A percentile compares a stretch with the other conserved stretches of the same genome.
Conservation (phyloP, 2,329 filamentous ascomycete species). For the Penicillium sp. region DNA sequence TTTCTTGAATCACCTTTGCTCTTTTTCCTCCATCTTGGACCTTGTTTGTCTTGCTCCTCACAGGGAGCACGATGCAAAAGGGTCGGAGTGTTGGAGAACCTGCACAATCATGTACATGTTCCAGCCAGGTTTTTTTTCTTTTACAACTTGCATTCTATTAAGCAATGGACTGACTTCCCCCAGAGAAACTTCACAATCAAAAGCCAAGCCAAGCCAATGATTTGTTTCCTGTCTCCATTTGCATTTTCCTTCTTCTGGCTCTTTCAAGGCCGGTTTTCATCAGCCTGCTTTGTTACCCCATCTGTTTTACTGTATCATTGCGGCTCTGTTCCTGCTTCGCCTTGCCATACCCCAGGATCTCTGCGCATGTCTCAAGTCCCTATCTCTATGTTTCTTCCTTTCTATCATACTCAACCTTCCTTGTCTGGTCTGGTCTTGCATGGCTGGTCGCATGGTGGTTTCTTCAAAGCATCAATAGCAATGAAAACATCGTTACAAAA, state of each 20-base stretch:
- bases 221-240: constrained; percentile 1
- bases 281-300: neutral
- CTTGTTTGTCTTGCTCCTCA: neutral
- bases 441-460: constrained; percentile 13
- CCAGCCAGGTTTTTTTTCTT: neutral
- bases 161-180: constrained; percentile 15
- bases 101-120: constrained; percentile 12
- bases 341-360: constrained; percentile 22
- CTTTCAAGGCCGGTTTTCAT: neutral
- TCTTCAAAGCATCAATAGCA: constrained; percentile 7
- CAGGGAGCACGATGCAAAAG: neutral
- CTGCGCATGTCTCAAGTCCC: constrained; percentile 24
- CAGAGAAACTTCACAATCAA: constrained; percentile 4
- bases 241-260: neutral
- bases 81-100: neutral
- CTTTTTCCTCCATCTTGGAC: neutral
- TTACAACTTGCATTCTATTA: constrained; percentile 5
- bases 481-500: constrained; percentile 1
- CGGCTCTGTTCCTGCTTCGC: constrained; percentile 17
- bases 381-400: constrained; percentile 6
- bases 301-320: constrained; percentile 3
- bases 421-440: constrained; percentile 11
- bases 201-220: neutral
- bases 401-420: constrained; percentile 7
- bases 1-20: constrained; percentile 11